Evolutionary conservation across 1,139 yeast genomes (phyloP), one percentile per base, ranked within the genome.

Genomic region (Kurtzmaniella quercitrusa): DNA sequence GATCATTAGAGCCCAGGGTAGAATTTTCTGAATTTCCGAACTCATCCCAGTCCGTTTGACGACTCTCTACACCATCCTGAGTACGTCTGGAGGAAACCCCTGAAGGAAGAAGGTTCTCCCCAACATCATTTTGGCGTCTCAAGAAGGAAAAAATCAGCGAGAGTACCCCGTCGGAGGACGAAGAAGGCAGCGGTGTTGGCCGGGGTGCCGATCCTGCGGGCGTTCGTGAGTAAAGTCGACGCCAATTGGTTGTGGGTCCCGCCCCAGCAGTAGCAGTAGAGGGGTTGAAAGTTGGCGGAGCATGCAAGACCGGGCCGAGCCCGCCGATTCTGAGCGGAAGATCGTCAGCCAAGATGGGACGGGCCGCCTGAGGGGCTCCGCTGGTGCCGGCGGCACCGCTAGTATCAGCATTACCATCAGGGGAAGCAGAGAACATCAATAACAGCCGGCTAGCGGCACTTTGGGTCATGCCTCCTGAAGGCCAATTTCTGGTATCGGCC

Each of bases 61-160:
- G 34, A 16, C 18, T 76, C 30, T 65, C 72, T 2, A 78, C 76
- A 0, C 83, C 83, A 41, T 54, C 51, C 1, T 66, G 56, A 0
- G 78, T 73, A 52, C 84, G 61, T 51, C 78, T 65, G 49, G 83
- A 77, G 2, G 74, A 60, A 17, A 79, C 75, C 0, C 83, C 83
- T 3, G 70, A 53, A 0, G 78, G 75, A 49, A 74, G 76, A 44
- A 71, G 18, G 14, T 15, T 21, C 18, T 38, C 38, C 6, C n/a
- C n/a, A 8, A 33, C 17, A n/a, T n/a, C 34, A 7, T 40, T 11
- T 38, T 49, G 51, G 42, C 62, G 49, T 32, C 59, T 50, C 26
- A 59, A 48, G 45, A 58, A 61, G 17, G 62, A 55, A 33, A 63
- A 48, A 16, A 64, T 52, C 47, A 59, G 57, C 5, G 66, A 51